Conservation (phyloP, 2,329 filamentous ascomycete species). For the Colletotrichum aenigma region DNA sequence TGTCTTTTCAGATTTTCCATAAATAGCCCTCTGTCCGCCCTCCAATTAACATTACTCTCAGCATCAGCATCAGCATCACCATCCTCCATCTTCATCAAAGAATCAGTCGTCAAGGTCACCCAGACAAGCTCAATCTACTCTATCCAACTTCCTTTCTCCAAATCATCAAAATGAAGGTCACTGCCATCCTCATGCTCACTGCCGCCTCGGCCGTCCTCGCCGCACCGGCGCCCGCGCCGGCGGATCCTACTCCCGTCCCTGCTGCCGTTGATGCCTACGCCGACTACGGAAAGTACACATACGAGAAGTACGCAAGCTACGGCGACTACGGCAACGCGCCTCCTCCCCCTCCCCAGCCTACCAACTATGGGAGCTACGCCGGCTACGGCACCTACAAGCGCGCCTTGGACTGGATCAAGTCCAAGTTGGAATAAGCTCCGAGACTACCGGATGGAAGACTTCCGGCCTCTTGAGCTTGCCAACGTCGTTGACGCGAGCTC, state of each 20-base stretch:
- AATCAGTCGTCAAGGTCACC: background rate
- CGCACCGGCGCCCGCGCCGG: constrained; percentile 21
- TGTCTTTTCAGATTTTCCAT: background rate
- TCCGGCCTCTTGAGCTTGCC: background rate
- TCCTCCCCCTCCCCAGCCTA: background rate
- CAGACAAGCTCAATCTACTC: background rate
- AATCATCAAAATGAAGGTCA: constrained; percentile 32
- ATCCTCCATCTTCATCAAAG: background rate
- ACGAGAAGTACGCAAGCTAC: constrained; percentile 1
- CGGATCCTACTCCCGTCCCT: background rate
- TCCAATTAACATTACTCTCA: background rate
- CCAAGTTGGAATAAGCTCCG: background rate
- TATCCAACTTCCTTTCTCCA: background rate
- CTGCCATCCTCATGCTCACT: constrained; percentile 28
- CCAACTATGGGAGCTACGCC: constrained; percentile 8
- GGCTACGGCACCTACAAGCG: constrained; percentile 16
- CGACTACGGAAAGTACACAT: constrained; percentile 15
- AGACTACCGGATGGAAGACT: background rate
- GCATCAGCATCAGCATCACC: background rate
- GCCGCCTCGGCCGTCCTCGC: constrained; percentile 26
- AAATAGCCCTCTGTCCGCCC: background rate
- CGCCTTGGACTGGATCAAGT: background rate
- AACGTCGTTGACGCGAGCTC: background rate
- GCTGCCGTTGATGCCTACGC: background rate
- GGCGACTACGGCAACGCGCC: background rate